Percentiles rank a stretch among this genome's conserved stretches.
Conservation (phyloP, 1,284 basidiomycete species). For the Malassezia vespertilionis region DNA sequence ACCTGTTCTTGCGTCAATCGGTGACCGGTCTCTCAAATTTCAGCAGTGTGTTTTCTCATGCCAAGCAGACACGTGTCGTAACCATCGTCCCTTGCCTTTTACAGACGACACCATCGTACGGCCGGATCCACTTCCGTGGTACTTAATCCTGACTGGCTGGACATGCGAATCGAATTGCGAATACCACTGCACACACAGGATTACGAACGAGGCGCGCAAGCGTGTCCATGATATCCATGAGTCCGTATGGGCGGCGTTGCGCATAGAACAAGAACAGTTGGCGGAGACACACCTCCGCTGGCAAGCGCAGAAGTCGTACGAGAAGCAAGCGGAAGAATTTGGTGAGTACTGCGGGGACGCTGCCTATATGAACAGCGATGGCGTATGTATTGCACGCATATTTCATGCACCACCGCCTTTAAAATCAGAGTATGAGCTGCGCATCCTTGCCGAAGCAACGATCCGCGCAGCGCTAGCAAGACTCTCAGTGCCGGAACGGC, state of each 20-base stretch:
- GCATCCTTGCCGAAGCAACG: slow-evolving; percentile 1
- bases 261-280: slow-evolving; percentile 9
- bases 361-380: slow-evolving; percentile 1
- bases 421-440: background rate
- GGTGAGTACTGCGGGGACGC: slow-evolving; percentile 1
- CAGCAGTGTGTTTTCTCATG: slow-evolving; percentile 35
- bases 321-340: background rate
- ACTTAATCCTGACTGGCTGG: slow-evolving; percentile 54
- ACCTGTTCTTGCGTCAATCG: slow-evolving; percentile 25
- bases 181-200: slow-evolving; percentile 73
- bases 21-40: slow-evolving; percentile 41
- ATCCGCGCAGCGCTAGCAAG: slow-evolving; percentile 20
- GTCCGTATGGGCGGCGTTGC: slow-evolving; percentile 28
- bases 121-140: slow-evolving; percentile 51
- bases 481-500: slow-evolving; percentile 35
- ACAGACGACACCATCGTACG: slow-evolving; percentile 32
- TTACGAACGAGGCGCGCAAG: slow-evolving; percentile 59
- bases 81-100: slow-evolving; percentile 17
- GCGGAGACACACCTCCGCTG: slow-evolving; percentile 4
- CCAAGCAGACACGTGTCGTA: slow-evolving; percentile 27
- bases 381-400: slow-evolving; percentile 5
- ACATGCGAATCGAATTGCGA: slow-evolving; percentile 76
- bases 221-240: slow-evolving; percentile 39
- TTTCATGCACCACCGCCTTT: slow-evolving; percentile 2
- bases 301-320: slow-evolving; percentile 1